These are phyloP conservation scores for Saccharomycopsis babjevae DNA, from an alignment of 805 yeast genomes.

Conservation along the genomic window DNA sequence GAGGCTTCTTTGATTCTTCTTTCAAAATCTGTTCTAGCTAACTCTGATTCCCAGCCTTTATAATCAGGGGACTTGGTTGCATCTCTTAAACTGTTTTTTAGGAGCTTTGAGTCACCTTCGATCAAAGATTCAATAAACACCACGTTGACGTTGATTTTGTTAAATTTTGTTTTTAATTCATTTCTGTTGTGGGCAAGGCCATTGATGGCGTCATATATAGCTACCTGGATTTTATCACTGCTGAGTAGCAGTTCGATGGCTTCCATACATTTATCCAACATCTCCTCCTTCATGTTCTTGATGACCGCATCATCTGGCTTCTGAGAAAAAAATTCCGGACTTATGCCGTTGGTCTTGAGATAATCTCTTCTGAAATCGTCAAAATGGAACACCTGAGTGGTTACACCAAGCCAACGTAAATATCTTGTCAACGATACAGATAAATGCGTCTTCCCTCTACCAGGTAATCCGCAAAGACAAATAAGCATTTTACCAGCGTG, in stretches of 20 bases:
- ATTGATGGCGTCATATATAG: constrained; percentile 92
- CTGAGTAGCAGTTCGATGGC: constrained; percentile 67
- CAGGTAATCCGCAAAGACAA: constrained; percentile 86
- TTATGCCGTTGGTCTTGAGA: constrained; percentile 38
- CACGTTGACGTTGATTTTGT: constrained; percentile 54
- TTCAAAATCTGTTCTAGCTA: constrained; percentile 70
- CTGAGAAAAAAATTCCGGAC: constrained; percentile 57
- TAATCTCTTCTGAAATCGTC: constrained; percentile 72
- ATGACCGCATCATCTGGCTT: constrained; percentile 31
- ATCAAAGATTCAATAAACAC: constrained; percentile 83
- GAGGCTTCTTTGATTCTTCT: constrained; percentile 59
- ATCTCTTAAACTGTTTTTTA: constrained; percentile 69
- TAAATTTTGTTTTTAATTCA: constrained; percentile 44
- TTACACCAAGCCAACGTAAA: constrained; percentile 92
- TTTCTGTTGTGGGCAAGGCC: constrained; percentile 62
- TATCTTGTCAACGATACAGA: constrained; percentile 88
- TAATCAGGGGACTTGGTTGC: constrained; percentile 88
- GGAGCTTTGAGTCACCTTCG: constrained; percentile 51
- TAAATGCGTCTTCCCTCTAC: constrained; percentile 88
- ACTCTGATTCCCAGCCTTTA: constrained; percentile 57
- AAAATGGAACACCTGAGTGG: constrained; percentile 81
- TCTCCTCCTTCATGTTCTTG: constrained; percentile 41
- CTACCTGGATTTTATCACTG: constrained; percentile 82
- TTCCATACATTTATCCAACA: constrained; percentile 51
- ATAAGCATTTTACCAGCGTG: constrained; percentile 93